Evolutionary conservation across 257 asterid species (phyloP).

Genomic region (Solanum bukasovii): DNA sequence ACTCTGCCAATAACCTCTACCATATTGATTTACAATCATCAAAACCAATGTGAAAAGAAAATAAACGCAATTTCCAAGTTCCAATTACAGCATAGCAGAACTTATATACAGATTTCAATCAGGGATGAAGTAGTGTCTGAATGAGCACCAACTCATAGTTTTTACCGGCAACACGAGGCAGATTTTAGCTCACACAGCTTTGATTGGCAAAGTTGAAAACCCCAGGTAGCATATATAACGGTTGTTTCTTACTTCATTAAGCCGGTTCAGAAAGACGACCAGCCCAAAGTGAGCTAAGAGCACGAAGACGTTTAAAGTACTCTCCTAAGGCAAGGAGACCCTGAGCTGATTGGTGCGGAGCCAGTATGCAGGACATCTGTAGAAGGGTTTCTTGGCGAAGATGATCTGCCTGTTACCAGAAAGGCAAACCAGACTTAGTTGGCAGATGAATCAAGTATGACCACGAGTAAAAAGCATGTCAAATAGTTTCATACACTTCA

Average conservation of each 20-base stretch:
- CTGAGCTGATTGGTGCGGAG: neutral
- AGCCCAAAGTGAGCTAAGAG: conserved; percentile 25
- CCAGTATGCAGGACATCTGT: neutral
- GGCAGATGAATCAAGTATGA: neutral
- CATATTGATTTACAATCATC: conserved; percentile 1
- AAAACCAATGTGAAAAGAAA: neutral
- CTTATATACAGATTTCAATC: conserved; percentile 38
- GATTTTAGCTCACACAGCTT: neutral
- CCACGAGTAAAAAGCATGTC: neutral
- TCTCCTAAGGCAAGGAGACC: conserved; percentile 14
- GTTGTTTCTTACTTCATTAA: conserved; percentile 6
- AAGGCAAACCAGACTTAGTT: neutral
- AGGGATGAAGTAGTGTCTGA: conserved; percentile 31
- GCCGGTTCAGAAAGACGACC: conserved; percentile 19
- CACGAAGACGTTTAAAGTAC: conserved; percentile 29
- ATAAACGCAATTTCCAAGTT: conserved; percentile 19
- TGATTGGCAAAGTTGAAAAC: neutral
- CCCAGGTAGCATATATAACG: neutral
- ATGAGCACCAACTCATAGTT: conserved; percentile 23
- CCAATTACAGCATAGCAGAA: conserved; percentile 25
- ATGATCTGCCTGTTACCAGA: conserved; percentile 2
- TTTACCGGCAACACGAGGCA: neutral
- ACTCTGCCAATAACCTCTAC: neutral
- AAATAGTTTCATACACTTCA: neutral
- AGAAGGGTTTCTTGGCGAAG: neutral